Evolutionary conservation across 73 alveolate genomes (phyloP).

Genomic region (Paramecium biaurelia): DNA sequence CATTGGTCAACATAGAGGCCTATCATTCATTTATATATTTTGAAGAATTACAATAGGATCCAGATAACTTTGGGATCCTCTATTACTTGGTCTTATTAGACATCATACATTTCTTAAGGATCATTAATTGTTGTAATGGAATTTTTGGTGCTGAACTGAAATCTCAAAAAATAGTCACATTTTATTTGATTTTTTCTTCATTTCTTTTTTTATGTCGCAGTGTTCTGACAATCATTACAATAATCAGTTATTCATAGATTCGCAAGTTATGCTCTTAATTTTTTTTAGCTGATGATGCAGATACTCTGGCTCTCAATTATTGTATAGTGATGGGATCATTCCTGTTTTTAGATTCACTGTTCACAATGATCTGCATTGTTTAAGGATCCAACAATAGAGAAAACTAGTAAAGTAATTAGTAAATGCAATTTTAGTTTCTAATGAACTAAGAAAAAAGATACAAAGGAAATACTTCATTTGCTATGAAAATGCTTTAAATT

Average conservation of each 20-base stretch:
- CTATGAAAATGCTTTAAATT: slow-evolving; percentile 24
- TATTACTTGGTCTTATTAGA: not conserved
- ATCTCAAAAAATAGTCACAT: not conserved
- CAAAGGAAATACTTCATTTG: not conserved
- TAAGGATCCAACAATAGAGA: slow-evolving; percentile 28
- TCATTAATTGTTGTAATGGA: not conserved
- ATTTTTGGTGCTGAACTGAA: not conserved
- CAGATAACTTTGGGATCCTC: not conserved
- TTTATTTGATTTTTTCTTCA: not conserved
- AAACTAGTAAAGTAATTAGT: not conserved
- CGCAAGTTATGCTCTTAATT: not conserved
- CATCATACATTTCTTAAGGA: not conserved
- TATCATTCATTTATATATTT: not conserved
- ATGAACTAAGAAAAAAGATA: not conserved
- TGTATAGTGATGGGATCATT: not conserved
- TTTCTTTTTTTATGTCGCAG: not conserved
- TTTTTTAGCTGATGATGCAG: not conserved
- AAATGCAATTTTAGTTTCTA: not conserved
- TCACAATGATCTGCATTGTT: slow-evolving; percentile 6
- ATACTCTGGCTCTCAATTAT: not conserved
- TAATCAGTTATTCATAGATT: not conserved
- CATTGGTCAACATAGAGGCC: slow-evolving; percentile 22
- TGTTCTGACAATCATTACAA: not conserved
- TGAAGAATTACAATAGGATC: not conserved
- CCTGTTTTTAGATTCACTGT: not conserved